Evolutionary conservation across 2,329 filamentous ascomycete genomes (phyloP), one percentile per base, ranked within the genome.

Genomic region (Aspergillus caelatus): DNA sequence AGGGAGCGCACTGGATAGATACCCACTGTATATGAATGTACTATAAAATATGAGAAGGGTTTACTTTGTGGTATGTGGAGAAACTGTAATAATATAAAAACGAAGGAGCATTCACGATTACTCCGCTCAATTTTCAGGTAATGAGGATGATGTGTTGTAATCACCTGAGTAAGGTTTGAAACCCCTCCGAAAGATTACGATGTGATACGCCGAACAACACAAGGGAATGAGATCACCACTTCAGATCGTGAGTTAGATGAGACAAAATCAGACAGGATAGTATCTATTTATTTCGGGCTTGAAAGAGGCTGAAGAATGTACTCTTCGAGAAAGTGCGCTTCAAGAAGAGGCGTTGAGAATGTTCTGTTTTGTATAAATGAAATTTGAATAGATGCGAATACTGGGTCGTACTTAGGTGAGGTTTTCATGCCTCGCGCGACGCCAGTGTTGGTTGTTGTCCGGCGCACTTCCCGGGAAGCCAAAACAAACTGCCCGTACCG

Each of bases 401-500:
- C 39, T 41, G 48, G 11, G 34, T 36, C 34, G 34, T 36, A 46
- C 54, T 54, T 60, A 16, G 34, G 28, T 16, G 54, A 53, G 59
- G 52, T 54, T 54, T 57, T 34, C 26, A 57, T 62, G 34, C 26
- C 21, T 57, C 54, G 55, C 57, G 57, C 45, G 43, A 52, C 48
- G 48, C 48, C 48, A 7, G 21, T 48, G 43, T 57, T 52, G 48
- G 69, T 76, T 71, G 75, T 76, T 77, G 75, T 76, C 72, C 62
- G 71, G 74, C 71, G 70, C 70, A 72, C 71, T 69, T 67, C 66
- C 71, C 68, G 68, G 62, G 46, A 64, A 65, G 67, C 65, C 75
- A 77, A 75, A 76, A 76, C 74, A 76, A 76, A 76, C 72, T 70
- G 63, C 68, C 63, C 59, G 26, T 50, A 41, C 58, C 45, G 68